These are phyloP conservation scores for Globisporangium heterothallicum DNA, from an alignment of 352 stramenopile genomes.

Conservation along the genomic window DNA sequence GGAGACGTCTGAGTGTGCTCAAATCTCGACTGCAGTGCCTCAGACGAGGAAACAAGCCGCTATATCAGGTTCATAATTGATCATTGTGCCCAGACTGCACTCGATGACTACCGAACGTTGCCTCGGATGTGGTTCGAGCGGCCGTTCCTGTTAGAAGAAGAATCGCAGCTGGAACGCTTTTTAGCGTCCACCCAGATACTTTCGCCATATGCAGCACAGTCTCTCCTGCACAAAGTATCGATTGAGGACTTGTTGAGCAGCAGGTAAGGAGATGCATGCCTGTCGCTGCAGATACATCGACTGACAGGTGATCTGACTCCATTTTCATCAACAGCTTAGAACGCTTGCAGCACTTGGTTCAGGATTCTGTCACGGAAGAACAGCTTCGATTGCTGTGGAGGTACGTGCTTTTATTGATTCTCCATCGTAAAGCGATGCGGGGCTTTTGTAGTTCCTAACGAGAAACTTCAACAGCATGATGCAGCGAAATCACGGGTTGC, in stretches of 20 bases:
- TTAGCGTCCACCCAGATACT: constrained; percentile 60
- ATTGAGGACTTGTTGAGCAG: constrained; percentile 47
- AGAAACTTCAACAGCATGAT: constrained; percentile 14
- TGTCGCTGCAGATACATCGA: no score
- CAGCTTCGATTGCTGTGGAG: constrained; percentile 44
- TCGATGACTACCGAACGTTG: constrained; percentile 34
- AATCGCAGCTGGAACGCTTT: constrained; percentile 72
- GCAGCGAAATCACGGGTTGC: constrained; percentile 14
- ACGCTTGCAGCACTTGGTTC: constrained; percentile 28
- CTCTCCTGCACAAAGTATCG: constrained; percentile 57
- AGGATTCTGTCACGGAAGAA: constrained; percentile 28
- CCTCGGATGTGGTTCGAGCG: constrained; percentile 72
- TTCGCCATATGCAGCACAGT: constrained; percentile 61
- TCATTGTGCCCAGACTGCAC: constrained; percentile 38
- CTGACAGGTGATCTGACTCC: no score
- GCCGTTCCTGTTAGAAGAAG: constrained; percentile 67
- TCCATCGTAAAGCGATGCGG: no score
- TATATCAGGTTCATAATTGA: constrained; percentile 50
- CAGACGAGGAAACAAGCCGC: constrained; percentile 27
- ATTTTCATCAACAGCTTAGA: constrained; percentile 20
- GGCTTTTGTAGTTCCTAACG: no score
- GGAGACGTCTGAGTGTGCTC: neutral
- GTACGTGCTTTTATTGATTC: constrained; percentile 11
- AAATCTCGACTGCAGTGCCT: constrained; percentile 20
- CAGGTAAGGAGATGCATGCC: constrained; percentile 23